Conservation (phyloP, 257 asterid genomes). For the Pogostemon cablin region DNA sequence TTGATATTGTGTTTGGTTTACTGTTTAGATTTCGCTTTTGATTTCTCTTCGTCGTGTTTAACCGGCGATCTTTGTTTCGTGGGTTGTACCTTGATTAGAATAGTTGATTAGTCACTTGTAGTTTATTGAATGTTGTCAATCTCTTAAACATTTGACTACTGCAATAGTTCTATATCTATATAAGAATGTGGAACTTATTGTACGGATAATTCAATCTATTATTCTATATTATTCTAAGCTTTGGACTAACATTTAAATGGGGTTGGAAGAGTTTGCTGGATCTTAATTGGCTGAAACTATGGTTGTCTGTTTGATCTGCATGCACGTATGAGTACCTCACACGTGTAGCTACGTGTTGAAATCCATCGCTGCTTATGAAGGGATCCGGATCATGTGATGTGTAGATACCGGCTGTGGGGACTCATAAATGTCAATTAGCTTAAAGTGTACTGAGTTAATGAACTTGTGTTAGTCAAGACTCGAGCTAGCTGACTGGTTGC, state of each 20-base stretch:
- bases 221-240: constrained; percentile 6
- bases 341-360: constrained; percentile 10
- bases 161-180: not conserved
- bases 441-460: not conserved
- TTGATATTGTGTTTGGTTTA: constrained; percentile 14
- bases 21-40: not conserved
- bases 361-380: constrained; percentile 1
- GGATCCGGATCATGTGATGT: too few species aligned
- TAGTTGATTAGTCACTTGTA: constrained; percentile 2
- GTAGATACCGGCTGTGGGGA: not conserved
- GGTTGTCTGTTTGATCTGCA: not conserved
- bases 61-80: not conserved
- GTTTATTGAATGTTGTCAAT: not conserved
- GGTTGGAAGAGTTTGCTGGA: constrained; percentile 16
- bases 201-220: constrained; percentile 11
- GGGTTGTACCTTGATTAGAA: constrained; percentile 7
- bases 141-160: not conserved
- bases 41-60: not conserved
- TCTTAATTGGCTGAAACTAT: not conserved
- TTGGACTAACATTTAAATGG: constrained; percentile 20
- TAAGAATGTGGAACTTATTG: constrained; percentile 17
- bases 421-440: not conserved
- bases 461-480: not conserved
- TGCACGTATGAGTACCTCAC: constrained; percentile 17
- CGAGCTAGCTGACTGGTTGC: not conserved